Conservation (phyloP, 345 rosid species). For the Corymbia maculata region DNA sequence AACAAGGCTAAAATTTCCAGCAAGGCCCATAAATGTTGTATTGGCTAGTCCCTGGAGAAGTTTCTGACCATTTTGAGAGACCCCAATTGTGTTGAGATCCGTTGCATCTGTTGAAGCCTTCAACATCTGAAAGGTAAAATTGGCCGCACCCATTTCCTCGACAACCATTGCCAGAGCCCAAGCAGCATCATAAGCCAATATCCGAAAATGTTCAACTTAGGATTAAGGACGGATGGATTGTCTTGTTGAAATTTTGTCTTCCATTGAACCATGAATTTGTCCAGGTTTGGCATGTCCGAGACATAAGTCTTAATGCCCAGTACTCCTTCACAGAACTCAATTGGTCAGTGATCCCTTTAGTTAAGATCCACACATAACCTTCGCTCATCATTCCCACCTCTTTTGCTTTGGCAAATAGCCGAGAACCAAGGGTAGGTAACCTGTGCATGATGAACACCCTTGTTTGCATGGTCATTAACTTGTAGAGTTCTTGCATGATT, state of each 20-base stretch:
- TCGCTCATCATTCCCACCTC: neutral
- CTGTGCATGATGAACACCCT: neutral
- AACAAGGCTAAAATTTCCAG: neutral
- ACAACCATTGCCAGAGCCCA: neutral
- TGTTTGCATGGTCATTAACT: neutral
- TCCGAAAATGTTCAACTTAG: neutral
- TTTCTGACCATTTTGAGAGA: neutral
- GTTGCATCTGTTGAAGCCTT: neutral
- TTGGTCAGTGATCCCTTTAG: neutral
- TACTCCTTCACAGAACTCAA: neutral
- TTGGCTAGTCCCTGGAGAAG: neutral
- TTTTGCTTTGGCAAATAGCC: neutral
- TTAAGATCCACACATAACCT: neutral
- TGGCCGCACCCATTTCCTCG: neutral
- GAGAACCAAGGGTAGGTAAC: neutral
- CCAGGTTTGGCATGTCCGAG: neutral
- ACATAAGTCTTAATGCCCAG: neutral
- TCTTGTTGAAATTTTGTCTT: neutral
- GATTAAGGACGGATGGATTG: neutral
- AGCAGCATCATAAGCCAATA: neutral
- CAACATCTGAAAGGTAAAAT: neutral
- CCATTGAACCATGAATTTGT: neutral
- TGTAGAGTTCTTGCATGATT: neutral
- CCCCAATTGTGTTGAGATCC: constrained; percentile 2
- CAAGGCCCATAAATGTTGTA: fast-evolving